Percentiles rank a stretch among this genome's conserved stretches.
Conservation (phyloP, 805 yeast genomes). For the Spathaspora hagerdaliae region DNA sequence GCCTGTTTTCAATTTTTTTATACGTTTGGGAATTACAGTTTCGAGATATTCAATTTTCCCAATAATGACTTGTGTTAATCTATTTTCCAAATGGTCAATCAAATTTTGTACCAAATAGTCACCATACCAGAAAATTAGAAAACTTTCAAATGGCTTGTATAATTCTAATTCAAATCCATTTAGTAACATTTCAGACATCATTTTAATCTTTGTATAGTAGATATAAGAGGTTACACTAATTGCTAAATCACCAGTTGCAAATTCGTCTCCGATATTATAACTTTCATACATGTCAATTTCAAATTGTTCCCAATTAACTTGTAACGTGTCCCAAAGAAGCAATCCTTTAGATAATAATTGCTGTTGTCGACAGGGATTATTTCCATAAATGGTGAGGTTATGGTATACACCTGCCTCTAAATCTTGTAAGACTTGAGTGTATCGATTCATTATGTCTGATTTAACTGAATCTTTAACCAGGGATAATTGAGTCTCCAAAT, state of each 20-base stretch:
- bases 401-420: slow-evolving; percentile 41
- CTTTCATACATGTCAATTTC: slow-evolving; percentile 45
- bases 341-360: slow-evolving; percentile 58
- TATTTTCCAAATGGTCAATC: slow-evolving; percentile 42
- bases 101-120: slow-evolving; percentile 42
- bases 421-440: slow-evolving; percentile 38
- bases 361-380: slow-evolving; percentile 80
- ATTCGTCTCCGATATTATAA: slow-evolving; percentile 35
- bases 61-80: slow-evolving; percentile 28
- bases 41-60: slow-evolving; percentile 32
- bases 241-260: slow-evolving; percentile 37
- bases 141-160: slow-evolving; percentile 67
- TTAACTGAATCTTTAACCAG: slow-evolving; percentile 6
- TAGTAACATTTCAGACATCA: slow-evolving; percentile 70
- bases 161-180: slow-evolving; percentile 74
- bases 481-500: slow-evolving; percentile 10
- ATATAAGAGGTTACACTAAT: slow-evolving; percentile 72
- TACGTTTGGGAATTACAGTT: slow-evolving; percentile 30
- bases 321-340: slow-evolving; percentile 73
- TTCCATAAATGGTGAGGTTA: slow-evolving; percentile 23
- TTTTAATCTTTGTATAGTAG: slow-evolving; percentile 57
- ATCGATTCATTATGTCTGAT: slow-evolving; percentile 6
- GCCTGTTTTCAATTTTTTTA: slow-evolving; percentile 48
- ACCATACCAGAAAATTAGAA: slow-evolving; percentile 65
- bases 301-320: slow-evolving; percentile 64